phyloP scores from a whole-genome alignment of 73 alveolate species.

The Stentor coeruleus region DNA sequence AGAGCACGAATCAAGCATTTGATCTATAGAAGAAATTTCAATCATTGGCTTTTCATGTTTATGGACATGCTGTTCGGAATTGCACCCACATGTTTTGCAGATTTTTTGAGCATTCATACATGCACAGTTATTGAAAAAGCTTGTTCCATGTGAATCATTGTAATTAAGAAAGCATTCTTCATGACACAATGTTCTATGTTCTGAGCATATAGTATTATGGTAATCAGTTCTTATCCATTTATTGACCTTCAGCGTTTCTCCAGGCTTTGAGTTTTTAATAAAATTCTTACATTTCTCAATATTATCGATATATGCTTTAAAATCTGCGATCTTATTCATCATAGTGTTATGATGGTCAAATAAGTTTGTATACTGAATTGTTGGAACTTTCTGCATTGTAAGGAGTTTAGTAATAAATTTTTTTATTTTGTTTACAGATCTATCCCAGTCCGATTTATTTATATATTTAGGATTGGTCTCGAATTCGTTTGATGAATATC shows the following conservation, averaged over 20 bases:
- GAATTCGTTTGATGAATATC: not conserved
- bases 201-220: not conserved
- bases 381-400: not conserved
- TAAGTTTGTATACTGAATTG: not conserved
- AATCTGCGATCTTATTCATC: not conserved
- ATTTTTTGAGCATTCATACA: not conserved
- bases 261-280: not conserved
- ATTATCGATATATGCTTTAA: not conserved
- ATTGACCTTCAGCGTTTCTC: too few species aligned
- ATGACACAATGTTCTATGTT: not conserved
- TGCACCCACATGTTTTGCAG: not conserved
- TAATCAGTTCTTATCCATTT: not conserved
- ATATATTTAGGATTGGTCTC: not conserved
- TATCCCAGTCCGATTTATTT: not conserved
- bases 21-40: too few species aligned
- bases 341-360: not conserved
- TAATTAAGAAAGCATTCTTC: not conserved
- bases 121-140: not conserved
- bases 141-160: not conserved
- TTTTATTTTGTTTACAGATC: not conserved
- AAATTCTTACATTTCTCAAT: not conserved
- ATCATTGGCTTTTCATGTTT: not conserved
- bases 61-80: not conserved
- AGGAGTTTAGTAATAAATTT: too few species aligned
- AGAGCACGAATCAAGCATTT: too few species aligned